Evolutionary conservation across 805 yeast genomes (phyloP).

Genomic region (Brettanomyces sp.): DNA sequence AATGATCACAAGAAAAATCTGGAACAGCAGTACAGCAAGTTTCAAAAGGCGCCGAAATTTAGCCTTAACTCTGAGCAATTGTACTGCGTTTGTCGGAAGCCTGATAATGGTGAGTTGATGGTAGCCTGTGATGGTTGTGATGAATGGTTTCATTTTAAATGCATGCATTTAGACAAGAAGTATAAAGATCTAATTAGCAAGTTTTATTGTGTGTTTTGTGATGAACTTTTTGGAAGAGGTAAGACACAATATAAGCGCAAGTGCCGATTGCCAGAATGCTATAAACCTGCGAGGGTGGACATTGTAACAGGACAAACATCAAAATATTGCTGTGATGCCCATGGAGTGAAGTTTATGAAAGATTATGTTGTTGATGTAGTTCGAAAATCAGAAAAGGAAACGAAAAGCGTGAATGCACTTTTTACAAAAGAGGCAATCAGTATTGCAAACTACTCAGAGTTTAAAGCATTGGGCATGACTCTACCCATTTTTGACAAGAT

Average conservation of each 20-base stretch:
- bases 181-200: constrained; percentile 49
- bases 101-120: constrained; percentile 78
- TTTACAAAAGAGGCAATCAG: constrained; percentile 4
- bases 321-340: constrained; percentile 69
- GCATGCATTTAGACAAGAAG: constrained; percentile 50
- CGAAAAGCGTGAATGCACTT: neutral
- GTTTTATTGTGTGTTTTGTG: constrained; percentile 70
- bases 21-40: constrained; percentile 19
- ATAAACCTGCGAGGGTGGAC: constrained; percentile 35
- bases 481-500: constrained; percentile 33
- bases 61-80: constrained; percentile 50
- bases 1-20: constrained; percentile 1
- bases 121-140: constrained; percentile 94
- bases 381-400: constrained; percentile 4
- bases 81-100: constrained; percentile 68
- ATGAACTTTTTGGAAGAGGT: constrained; percentile 35
- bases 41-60: constrained; percentile 27
- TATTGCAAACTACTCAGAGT: constrained; percentile 10
- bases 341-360: constrained; percentile 45
- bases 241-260: constrained; percentile 64
- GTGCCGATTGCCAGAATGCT: constrained; percentile 56
- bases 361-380: constrained; percentile 16
- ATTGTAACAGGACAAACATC: constrained; percentile 27
- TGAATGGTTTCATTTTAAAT: constrained; percentile 86
- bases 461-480: constrained; percentile 24